Conservation (phyloP, 371 early-diverging fungal genomes). For the Mortierella sp. region DNA sequence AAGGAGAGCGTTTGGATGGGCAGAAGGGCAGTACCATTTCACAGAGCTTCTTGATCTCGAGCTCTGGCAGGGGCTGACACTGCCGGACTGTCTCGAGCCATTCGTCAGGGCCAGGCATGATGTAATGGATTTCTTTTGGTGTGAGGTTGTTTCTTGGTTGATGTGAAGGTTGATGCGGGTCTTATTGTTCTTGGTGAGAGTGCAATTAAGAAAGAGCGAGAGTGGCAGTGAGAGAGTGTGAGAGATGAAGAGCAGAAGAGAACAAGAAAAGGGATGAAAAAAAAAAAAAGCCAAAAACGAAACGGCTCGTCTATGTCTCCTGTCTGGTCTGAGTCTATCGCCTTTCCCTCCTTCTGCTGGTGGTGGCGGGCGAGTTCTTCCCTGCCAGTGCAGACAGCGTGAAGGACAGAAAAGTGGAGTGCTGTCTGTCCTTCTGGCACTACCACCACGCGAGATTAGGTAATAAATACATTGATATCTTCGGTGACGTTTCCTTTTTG, state of each 20-base stretch:
- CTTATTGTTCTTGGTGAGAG: neutral
- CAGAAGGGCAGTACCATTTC: constrained; percentile 79
- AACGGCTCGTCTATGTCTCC: neutral
- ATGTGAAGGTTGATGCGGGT: neutral
- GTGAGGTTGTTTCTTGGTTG: neutral
- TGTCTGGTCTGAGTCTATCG: neutral
- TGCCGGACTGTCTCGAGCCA: constrained; percentile 93
- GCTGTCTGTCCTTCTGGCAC: neutral
- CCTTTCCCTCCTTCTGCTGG: neutral
- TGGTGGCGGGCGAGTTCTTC: constrained; percentile 3
- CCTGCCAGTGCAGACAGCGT: neutral
- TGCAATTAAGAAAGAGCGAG: neutral
- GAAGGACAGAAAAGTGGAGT: neutral
- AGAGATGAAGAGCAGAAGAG: neutral
- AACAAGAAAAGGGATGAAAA: neutral
- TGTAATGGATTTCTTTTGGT: neutral
- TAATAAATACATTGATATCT: neutral
- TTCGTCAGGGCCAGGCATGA: constrained; percentile 85
- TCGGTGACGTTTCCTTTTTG: constrained; percentile 7
- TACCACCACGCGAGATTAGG: constrained; percentile 7
- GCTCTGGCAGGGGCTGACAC: constrained; percentile 93
- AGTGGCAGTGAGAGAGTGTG: neutral
- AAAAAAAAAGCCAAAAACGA: neutral
- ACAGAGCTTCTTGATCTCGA: constrained; percentile 95
- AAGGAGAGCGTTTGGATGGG: constrained; percentile 2